These are phyloP conservation scores for Plenodomus lindquistii DNA, from an alignment of 2,329 filamentous ascomycete species.

Conservation along the genomic window DNA sequence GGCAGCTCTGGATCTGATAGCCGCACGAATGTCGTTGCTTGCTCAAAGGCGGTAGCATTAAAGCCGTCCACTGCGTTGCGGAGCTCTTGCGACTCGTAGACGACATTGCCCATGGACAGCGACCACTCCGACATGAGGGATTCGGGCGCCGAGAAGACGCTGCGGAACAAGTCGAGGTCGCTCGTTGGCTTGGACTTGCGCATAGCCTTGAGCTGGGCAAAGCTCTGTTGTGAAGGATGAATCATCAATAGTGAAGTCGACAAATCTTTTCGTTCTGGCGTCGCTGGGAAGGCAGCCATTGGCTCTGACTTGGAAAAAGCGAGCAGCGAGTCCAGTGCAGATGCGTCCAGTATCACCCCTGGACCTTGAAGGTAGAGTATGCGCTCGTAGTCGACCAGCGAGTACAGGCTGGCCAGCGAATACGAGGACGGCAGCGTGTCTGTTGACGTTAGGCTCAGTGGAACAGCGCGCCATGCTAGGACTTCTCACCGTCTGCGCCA, in stretches of 20 bases:
- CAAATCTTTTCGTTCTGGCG: slow-evolving; percentile 32
- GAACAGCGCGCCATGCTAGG: neutral
- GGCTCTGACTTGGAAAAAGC: slow-evolving; percentile 45
- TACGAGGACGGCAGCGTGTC: slow-evolving; percentile 43
- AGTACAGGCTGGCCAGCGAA: slow-evolving; percentile 52
- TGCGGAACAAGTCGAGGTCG: slow-evolving; percentile 41
- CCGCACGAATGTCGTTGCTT: slow-evolving; percentile 51
- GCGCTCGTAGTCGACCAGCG: slow-evolving; percentile 51
- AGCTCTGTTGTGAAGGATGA: slow-evolving; percentile 39
- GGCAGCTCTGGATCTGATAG: slow-evolving; percentile 54
- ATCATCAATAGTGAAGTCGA: slow-evolving; percentile 46
- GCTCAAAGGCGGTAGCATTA: slow-evolving; percentile 51
- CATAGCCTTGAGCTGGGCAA: slow-evolving; percentile 34
- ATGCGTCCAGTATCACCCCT: slow-evolving; percentile 51
- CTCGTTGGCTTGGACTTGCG: slow-evolving; percentile 28
- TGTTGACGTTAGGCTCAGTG: slow-evolving; percentile 13
- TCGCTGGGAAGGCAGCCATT: slow-evolving; percentile 41
- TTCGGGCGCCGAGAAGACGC: slow-evolving; percentile 32
- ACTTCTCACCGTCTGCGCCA: slow-evolving; percentile 33
- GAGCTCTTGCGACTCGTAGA: slow-evolving; percentile 41
- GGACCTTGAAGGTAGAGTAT: slow-evolving; percentile 51
- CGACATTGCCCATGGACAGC: slow-evolving; percentile 43
- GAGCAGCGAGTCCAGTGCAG: slow-evolving; percentile 50
- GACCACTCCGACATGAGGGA: slow-evolving; percentile 46
- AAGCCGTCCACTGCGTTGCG: slow-evolving; percentile 41